phyloP scores from a whole-genome alignment of 345 rosid species.

The Populus ilicifolia region DNA sequence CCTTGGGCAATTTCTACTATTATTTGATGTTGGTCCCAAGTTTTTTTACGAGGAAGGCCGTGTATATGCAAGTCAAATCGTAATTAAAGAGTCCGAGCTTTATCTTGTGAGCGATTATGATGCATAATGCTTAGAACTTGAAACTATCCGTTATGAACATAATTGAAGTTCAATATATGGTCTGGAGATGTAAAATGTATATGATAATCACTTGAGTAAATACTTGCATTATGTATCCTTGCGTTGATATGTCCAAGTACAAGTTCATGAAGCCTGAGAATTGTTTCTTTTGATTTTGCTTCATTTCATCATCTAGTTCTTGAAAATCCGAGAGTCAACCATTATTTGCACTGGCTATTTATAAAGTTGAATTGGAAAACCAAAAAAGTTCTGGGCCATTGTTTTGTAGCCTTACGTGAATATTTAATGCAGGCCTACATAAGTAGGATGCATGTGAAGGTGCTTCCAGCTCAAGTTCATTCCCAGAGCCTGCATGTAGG shows the following conservation, averaged over 20 bases:
- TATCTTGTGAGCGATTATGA: background rate
- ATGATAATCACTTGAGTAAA: constrained; percentile 2
- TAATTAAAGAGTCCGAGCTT: background rate
- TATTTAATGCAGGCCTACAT: background rate
- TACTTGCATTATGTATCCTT: background rate
- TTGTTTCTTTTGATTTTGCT: background rate
- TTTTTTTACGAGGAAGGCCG: constrained; percentile 1
- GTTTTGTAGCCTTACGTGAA: background rate
- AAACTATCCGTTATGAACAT: constrained; percentile 6
- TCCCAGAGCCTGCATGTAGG: background rate
- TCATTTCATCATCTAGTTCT: background rate
- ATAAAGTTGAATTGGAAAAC: background rate
- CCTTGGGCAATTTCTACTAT: constrained; percentile 11
- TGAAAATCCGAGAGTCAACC: background rate
- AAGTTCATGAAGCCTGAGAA: background rate
- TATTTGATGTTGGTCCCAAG: constrained; percentile 13
- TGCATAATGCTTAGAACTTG: constrained; percentile 21
- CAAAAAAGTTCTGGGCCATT: background rate
- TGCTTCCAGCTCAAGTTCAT: background rate
- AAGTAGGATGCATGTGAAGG: background rate
- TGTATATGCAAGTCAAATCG: constrained; percentile 20
- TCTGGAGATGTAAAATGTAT: constrained; percentile 7
- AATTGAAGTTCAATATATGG: background rate
- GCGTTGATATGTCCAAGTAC: background rate
- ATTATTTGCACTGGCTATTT: background rate